These are phyloP conservation scores for Coniferiporia weirii DNA, from an alignment of 1,284 basidiomycete genomes.

Conservation along the genomic window DNA sequence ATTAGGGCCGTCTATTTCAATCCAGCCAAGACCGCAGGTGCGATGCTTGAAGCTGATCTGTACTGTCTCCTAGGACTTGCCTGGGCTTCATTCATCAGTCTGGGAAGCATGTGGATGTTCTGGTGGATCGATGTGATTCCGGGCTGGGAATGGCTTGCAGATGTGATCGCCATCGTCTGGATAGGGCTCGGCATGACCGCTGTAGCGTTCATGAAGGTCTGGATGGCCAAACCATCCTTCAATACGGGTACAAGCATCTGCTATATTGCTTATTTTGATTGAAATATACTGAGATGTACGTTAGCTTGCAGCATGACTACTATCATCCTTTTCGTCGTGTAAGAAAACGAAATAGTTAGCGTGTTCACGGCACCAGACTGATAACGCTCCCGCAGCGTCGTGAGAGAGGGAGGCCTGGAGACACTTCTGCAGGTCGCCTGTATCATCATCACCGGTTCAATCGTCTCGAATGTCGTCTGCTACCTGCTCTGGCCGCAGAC, in stretches of 20 bases:
- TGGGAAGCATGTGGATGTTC: conserved; percentile 73
- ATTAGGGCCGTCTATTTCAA: conserved; percentile 74
- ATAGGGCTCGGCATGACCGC: conserved; percentile 78
- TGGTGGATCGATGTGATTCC: conserved; percentile 68
- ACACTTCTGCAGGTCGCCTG: conserved; percentile 70
- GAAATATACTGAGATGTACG: background rate
- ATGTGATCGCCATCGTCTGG: conserved; percentile 69
- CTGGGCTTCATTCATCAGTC: conserved; percentile 70
- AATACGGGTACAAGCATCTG: conserved; percentile 64
- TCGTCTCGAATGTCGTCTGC: conserved; percentile 81
- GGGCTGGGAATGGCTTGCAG: conserved; percentile 66
- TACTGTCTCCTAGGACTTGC: conserved; percentile 71
- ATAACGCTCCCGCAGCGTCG: conserved; percentile 44
- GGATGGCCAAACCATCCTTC: conserved; percentile 86
- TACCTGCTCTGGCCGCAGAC: conserved; percentile 79
- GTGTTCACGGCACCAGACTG: background rate
- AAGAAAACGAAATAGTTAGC: conserved; percentile 27
- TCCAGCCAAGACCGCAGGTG: conserved; percentile 82
- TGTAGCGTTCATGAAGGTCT: conserved; percentile 85
- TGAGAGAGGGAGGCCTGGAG: conserved; percentile 84
- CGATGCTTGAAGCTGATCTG: conserved; percentile 85
- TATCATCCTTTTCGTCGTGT: conserved; percentile 84
- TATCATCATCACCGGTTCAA: conserved; percentile 73
- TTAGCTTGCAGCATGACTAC: conserved; percentile 89
- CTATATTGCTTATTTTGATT: background rate